phyloP scores from a whole-genome alignment of 495 filamentous ascomycete species.

The Aspergillus campestris region DNA sequence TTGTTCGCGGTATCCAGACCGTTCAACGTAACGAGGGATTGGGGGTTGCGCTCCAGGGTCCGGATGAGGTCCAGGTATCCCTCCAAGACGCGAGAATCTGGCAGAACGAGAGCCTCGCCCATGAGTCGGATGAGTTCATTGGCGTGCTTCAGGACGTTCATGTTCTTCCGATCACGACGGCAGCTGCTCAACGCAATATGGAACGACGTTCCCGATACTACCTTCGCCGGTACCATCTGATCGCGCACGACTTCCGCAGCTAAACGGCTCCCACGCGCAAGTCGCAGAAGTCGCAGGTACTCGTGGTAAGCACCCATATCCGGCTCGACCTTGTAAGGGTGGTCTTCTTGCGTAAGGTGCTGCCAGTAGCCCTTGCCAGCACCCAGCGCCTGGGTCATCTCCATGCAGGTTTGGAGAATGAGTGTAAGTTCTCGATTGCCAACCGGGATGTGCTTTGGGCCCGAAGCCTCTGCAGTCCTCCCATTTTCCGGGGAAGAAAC shows the following conservation, averaged over 20 bases:
- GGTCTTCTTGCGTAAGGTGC: conserved; percentile 44
- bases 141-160: conserved; percentile 47
- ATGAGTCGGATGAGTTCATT: conserved; percentile 51
- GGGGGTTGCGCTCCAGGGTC: conserved; percentile 18
- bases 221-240: conserved; percentile 27
- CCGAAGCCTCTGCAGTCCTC: background rate
- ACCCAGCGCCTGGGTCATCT: conserved; percentile 21
- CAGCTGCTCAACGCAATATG: conserved; percentile 63
- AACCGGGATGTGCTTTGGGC: conserved; percentile 31
- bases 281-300: conserved; percentile 60
- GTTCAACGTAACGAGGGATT: conserved; percentile 21
- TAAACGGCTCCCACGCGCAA: conserved; percentile 49
- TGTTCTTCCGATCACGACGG: conserved; percentile 61
- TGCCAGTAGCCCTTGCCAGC: conserved; percentile 63
- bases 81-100: conserved; percentile 25
- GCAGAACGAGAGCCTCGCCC: conserved; percentile 25
- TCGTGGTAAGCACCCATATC: conserved; percentile 59
- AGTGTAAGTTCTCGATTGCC: conserved; percentile 63
- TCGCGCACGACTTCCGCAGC: conserved; percentile 46
- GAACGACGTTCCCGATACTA: conserved; percentile 47
- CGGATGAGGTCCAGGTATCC: conserved; percentile 22
- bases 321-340: conserved; percentile 46
- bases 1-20: conserved; percentile 15
- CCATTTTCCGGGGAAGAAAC: background rate
- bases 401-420: conserved; percentile 50